Evolutionary conservation across 2,329 filamentous ascomycete species (phyloP).

Genomic region (Botrytis cinerea): DNA sequence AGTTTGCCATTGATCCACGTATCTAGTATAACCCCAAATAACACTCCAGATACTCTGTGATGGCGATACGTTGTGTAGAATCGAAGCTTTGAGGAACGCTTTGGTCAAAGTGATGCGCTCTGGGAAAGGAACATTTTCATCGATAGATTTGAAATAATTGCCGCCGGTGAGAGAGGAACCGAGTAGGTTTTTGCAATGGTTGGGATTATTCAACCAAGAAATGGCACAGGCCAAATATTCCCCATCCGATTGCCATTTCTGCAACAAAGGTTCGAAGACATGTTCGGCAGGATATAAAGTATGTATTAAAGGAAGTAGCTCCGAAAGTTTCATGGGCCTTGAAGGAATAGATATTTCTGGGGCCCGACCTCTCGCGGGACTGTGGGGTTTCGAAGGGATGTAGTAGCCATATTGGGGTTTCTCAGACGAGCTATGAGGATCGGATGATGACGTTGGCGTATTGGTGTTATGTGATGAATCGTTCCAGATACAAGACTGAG

Average conservation of each 20-base stretch:
- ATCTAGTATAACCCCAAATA: constrained; percentile 21
- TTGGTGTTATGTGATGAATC: neutral
- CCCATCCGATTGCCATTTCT: constrained; percentile 29
- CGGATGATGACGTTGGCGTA: neutral
- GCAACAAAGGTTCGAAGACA: constrained; percentile 29
- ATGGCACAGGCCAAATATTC: constrained; percentile 26
- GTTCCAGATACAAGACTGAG: neutral
- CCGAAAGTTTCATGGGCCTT: constrained; percentile 17
- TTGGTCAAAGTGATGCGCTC: constrained; percentile 31
- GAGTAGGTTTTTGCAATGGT: constrained; percentile 22
- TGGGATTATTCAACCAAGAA: constrained; percentile 27
- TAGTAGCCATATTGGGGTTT: neutral
- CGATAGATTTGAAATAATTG: constrained; percentile 31
- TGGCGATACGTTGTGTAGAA: constrained; percentile 9
- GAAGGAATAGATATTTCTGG: constrained; percentile 4
- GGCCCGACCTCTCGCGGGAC: neutral
- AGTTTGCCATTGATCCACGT: constrained; percentile 29
- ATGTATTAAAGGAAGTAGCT: constrained; percentile 12
- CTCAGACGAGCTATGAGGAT: neutral
- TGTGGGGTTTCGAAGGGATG: neutral
- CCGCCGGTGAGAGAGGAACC: constrained; percentile 23
- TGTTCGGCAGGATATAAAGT: neutral
- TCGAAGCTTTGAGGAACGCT: constrained; percentile 28
- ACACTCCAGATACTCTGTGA: constrained; percentile 20
- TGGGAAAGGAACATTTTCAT: constrained; percentile 28